Evolutionary conservation across 139 green algal genomes (phyloP), one percentile per base, ranked within the genome.

Genomic region (Closterium sp.): DNA sequence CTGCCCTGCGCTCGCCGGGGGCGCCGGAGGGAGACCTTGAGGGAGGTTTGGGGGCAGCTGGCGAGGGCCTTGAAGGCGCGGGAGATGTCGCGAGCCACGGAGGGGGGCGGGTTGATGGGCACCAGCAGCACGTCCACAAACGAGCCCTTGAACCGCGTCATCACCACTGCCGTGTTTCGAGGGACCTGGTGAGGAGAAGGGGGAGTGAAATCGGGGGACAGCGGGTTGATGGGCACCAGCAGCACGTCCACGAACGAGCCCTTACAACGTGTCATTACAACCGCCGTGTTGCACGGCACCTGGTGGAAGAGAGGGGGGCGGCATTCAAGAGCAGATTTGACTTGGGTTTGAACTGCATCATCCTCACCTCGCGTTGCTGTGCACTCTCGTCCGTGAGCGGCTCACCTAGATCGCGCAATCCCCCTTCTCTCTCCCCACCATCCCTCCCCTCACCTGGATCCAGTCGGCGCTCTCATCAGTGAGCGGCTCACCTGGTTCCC

Each of bases 401-500:
- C 34, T 42, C 34, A 42, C 34, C 9, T 42, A 42, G 9, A 42
- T n/a, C n/a, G n/a, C n/a, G n/a, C n/a, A n/a, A n/a, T n/a, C 95
- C 13, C 86, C 45, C 34, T 96, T 79, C 11, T 7, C 42, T 62
- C 42, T 19, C 62, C 62, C 62, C 62, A 3, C 62, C 62, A 22
- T 79, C 42, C 42, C 17, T 24, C 17, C 11, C 17, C 62, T 79
- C 62, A 99, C 97, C 2, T 95, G 93, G n/a, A 98, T 97, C 98
- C 98, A 99, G 93, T 99, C 98, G 0, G 95, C 96, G 10, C 94
- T 94, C 0, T 95, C 96, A 3, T 93, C 93, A 6, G 98, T 99
- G 94, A 99, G 98, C 5, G 98, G 98, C 95, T 99, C 98, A 3
- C 95, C n/a, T n/a, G n/a, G n/a, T n/a, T n/a, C n/a, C n/a, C n/a